Evolutionary conservation across 176 grass and related monocot species (phyloP), one percentile per base, ranked within the genome.

Genomic region (Raddia guianensis): DNA sequence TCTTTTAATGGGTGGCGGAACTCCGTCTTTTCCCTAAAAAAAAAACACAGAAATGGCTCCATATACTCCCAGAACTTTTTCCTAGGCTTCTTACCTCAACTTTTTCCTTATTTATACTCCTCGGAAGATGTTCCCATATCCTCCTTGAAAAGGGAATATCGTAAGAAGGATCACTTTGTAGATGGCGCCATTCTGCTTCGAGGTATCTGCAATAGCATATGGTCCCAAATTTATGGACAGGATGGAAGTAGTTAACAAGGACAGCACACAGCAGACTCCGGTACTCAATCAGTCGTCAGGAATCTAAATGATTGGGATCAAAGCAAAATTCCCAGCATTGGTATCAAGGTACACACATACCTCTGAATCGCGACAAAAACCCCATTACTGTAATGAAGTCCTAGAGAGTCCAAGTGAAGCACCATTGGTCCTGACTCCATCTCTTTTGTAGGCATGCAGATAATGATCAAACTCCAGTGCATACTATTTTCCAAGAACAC

Each of bases 391-490:
- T 18, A 48, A 73, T 98, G 96, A 50, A 94, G 18, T 69, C 86
- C 86, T 54, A 98, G 86, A 57, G 96, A 98, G 70, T 98, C 92
- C 82, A 98, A 89, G 73, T 98, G 96, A 82, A 95, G 82, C 15
- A 98, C 73, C 34, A 76, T 48, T 57, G 96, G 96, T 35, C 92
- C 96, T 4, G 76, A 86, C 70, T 90, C 32, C 57, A 50, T 80
- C 72, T 84, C 79, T 72, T 98, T 83, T 80, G 68, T 70, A 16
- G 96, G 92, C 74, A 95, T 93, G 63, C 84, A 95, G 78, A 98
- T 86, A 72, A 98, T 93, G 62, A 88, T 75, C 86, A 98, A 89
- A 78, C 96, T 98, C 92, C 96, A 98, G 52, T 98, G 96, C 84
- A 91, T 34, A 59, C 96, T 98, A 83, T 82, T 83, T 86, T 82